A percentile compares a stretch with the other conserved stretches of the same genome.
Conservation (phyloP, 768 basidiomycete genomes). For the Russula virescens region DNA sequence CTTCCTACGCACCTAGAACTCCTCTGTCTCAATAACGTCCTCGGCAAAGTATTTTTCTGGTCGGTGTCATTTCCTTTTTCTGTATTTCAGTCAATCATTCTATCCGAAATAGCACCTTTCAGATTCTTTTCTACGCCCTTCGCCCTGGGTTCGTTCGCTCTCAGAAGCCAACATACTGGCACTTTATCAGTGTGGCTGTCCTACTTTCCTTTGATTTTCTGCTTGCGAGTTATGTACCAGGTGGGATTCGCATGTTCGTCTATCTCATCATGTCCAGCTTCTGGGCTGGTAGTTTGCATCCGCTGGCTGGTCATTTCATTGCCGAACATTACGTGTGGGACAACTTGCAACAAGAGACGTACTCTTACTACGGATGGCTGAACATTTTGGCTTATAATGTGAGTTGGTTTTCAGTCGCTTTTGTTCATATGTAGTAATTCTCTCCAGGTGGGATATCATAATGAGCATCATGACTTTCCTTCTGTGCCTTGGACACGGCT, state of each 20-base stretch:
- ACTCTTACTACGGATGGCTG: conserved; percentile 90
- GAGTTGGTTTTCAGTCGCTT: conserved; percentile 28
- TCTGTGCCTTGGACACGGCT: conserved; percentile 93
- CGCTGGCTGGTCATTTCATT: conserved; percentile 96
- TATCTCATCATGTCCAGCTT: conserved; percentile 89
- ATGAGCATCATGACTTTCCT: conserved; percentile 99
- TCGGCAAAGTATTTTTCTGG: conserved; percentile 98
- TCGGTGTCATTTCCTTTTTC: conserved; percentile 30
- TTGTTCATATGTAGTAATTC: conserved; percentile 7
- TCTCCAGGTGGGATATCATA: conserved; percentile 89
- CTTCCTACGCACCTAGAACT: conserved; percentile 85
- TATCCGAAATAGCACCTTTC: conserved; percentile 69
- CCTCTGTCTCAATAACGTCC: conserved; percentile 83
- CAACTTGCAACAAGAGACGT: conserved; percentile 89
- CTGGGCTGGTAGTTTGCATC: conserved; percentile 95
- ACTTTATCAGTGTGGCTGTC: conserved; percentile 64
- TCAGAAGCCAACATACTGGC: conserved; percentile 80
- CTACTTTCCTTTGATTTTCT: conserved; percentile 70
- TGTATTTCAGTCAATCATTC: not conserved
- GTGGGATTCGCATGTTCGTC: conserved; percentile 47
- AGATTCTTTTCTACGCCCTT: conserved; percentile 96
- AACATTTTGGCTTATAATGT: conserved; percentile 94
- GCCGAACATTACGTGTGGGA: conserved; percentile 97
- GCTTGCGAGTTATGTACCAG: conserved; percentile 44
- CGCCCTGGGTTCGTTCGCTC: conserved; percentile 88